Evolutionary conservation across 1,284 basidiomycete genomes (phyloP), one percentile per base, ranked within the genome.

Genomic region (Tilletiopsis washingtonensis): DNA sequence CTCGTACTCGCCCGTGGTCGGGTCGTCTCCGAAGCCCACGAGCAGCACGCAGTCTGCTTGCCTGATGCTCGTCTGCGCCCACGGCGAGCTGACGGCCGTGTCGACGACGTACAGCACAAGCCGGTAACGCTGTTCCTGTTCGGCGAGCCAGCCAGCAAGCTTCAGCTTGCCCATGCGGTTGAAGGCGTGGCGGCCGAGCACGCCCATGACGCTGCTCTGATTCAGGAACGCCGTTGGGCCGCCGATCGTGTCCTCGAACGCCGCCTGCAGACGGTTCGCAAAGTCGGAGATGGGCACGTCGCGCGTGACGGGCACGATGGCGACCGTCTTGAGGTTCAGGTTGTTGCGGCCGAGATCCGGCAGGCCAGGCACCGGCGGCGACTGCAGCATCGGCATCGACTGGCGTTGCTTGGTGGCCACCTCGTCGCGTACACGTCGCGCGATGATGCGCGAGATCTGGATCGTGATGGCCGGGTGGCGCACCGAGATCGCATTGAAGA

Each of bases 31-130:
- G 43, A 74, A 70, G n/a, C 91, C 91, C 29, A 98, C 85, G 19
- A 98, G 82, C 79, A 99, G 84, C 17, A 98, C 86, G 68, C 85
- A 91, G 76, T 98, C 93, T 12, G 94, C 94, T 82, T 91, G 71
- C 17, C 69, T 59, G 23, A 73, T 65, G 40, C 63, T 61, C 6
- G 69, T 73, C 46, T 68, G 63, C 17, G 70, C 64, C 70, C 70
- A 73, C 12, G 69, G 53, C 14, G 67, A 70, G 40, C 63, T 64
- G 6, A 70, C 69, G 6, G 67, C 57, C 17, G 70, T 73, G 45
- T 73, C 70, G 15, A 70, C 67, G 17, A 73, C 61, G 49, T 71
- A 73, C 11, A 73, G 44, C 19, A 73, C 70, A 42, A 73, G 58
- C 5, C 70, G 53, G 45, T 71, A 64, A 45, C 58, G 54, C 45